phyloP scores from a whole-genome alignment of 2,329 filamentous ascomycete genomes.

The Cercospora sp. region DNA sequence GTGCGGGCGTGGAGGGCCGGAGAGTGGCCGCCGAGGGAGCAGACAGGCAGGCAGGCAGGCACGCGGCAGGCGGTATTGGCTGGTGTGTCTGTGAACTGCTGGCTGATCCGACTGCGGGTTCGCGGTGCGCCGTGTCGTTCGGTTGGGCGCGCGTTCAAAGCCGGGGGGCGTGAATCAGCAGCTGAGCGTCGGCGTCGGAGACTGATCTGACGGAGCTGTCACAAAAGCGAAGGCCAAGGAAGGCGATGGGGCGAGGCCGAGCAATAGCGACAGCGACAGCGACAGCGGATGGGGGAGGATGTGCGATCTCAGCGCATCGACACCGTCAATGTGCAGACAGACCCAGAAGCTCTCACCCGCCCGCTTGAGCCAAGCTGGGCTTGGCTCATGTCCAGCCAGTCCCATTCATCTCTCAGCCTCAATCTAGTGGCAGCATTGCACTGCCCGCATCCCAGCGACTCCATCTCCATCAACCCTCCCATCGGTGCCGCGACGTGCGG shows the following conservation, averaged over 20 bases:
- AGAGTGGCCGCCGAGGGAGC: not conserved
- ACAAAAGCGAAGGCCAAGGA: not conserved
- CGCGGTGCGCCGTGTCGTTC: not conserved
- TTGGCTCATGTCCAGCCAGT: not conserved
- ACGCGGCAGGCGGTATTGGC: not conserved
- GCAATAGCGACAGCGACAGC: not conserved
- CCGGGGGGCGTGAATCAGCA: not conserved
- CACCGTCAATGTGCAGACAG: too few relatives aligned
- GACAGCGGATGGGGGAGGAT: not conserved
- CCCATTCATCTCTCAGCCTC: not conserved
- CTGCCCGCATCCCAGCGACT: not conserved
- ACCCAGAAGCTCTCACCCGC: too few relatives aligned
- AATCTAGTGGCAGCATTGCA: not conserved
- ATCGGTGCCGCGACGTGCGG: not conserved
- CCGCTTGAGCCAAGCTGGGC: too few relatives aligned
- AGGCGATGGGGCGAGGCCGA: not conserved
- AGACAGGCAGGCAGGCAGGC: slow-evolving; percentile 3
- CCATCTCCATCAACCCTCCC: not conserved
- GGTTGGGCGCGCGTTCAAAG: not conserved
- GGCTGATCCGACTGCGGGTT: not conserved
- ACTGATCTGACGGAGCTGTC: not conserved
- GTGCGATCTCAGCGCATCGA: not conserved
- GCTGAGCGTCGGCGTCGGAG: not conserved
- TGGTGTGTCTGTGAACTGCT: not conserved
- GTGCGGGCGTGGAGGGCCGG: not conserved